A percentile compares a stretch with the other conserved stretches of the same genome.
Evolutionary conservation across 345 rosid species (phyloP).

Genomic region (Brassica carinata): DNA sequence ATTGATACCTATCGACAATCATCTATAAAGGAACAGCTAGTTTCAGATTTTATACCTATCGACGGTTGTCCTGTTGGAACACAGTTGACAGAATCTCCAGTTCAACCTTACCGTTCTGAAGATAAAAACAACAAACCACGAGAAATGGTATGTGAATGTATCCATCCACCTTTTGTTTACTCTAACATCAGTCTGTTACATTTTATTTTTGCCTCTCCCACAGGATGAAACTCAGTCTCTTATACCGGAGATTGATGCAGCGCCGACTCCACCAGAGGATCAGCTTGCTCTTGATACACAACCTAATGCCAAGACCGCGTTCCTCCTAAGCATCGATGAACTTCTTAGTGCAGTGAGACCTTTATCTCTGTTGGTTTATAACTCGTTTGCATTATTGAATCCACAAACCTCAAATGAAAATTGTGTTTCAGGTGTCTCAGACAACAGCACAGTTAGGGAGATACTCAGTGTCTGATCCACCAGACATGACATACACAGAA

Average conservation of each 20-base stretch:
- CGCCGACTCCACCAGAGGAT: conserved; percentile 42
- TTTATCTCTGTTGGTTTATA: background rate
- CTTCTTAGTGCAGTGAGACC: conserved; percentile 60
- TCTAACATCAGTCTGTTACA: conserved; percentile 5
- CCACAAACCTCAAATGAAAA: background rate
- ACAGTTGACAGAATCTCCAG: conserved; percentile 51
- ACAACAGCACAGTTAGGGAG: conserved; percentile 60
- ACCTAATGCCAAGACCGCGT: conserved; percentile 36
- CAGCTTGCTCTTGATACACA: conserved; percentile 40
- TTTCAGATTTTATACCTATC: conserved; percentile 57
- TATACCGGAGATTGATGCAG: conserved; percentile 41
- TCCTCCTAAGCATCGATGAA: conserved; percentile 60
- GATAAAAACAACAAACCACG: conserved; percentile 35
- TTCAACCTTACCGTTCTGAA: conserved; percentile 37
- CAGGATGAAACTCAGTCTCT: conserved; percentile 52
- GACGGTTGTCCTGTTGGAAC: conserved; percentile 66
- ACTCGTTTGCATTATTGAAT: background rate
- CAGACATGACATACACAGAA: conserved; percentile 60
- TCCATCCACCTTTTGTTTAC: background rate
- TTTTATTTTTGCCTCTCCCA: background rate
- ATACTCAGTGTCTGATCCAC: conserved; percentile 52
- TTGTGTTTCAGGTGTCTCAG: conserved; percentile 51
- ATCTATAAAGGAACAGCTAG: conserved; percentile 49
- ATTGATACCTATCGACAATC: background rate
- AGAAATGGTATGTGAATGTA: conserved; percentile 22